Conservation (phyloP, 73 alveolate genomes). For the Paramecium biaurelia region DNA sequence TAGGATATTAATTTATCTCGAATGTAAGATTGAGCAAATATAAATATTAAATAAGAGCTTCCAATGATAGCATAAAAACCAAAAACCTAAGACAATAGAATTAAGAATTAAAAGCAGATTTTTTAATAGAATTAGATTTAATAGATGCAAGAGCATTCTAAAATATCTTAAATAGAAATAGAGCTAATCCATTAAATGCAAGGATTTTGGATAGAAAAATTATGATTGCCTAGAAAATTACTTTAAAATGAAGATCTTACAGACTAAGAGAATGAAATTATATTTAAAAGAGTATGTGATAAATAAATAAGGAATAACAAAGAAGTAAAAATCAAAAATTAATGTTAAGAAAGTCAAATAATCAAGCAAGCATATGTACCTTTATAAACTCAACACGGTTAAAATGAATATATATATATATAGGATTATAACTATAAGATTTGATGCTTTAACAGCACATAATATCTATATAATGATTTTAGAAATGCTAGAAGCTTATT, state of each 20-base stretch:
- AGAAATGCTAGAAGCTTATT: background rate
- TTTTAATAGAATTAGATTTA: background rate
- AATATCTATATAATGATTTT: background rate
- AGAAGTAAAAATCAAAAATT: background rate
- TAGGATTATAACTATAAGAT: background rate
- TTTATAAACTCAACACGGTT: background rate
- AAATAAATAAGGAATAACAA: background rate
- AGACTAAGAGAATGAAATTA: background rate
- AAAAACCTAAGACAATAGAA: background rate
- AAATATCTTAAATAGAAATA: background rate
- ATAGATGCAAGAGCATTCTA: background rate
- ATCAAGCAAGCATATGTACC: background rate
- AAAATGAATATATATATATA: background rate
- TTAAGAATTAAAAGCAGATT: background rate
- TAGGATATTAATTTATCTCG: background rate
- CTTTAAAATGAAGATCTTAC: background rate
- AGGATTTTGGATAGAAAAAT: background rate
- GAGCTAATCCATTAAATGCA: background rate
- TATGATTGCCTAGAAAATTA: constrained; percentile 13
- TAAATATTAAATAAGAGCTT: background rate
- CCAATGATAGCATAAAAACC: background rate
- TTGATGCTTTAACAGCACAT: background rate
- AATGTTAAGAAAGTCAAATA: background rate
- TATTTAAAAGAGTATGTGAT: background rate
- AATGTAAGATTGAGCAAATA: background rate